These are phyloP conservation scores for Microdochium paspali DNA, from an alignment of 2,329 filamentous ascomycete species.

Conservation along the genomic window DNA sequence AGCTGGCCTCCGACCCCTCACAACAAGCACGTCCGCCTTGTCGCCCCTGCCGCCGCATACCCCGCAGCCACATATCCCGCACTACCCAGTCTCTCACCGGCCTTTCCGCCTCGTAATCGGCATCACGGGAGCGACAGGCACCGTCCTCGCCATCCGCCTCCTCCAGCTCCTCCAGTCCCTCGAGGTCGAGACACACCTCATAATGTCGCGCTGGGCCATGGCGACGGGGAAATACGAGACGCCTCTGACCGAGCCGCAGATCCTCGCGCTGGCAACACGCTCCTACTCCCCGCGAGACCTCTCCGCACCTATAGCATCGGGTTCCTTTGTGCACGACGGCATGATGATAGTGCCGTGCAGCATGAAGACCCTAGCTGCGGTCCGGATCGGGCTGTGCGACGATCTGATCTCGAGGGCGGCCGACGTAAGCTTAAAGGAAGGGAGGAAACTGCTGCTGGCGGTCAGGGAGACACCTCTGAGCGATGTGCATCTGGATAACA, in stretches of 20 bases:
- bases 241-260: conserved; percentile 22
- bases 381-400: conserved; percentile 29
- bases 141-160: conserved; percentile 29
- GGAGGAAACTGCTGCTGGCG: conserved; percentile 26
- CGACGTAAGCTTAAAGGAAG: conserved; percentile 36
- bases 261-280: conserved; percentile 26
- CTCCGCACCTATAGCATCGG: conserved; percentile 32
- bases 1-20: neutral
- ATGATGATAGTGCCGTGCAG: conserved; percentile 39
- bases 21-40: neutral
- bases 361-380: conserved; percentile 36
- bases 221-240: conserved; percentile 38
- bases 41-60: neutral
- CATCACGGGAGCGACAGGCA: conserved; percentile 40
- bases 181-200: conserved; percentile 35
- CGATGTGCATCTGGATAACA: conserved; percentile 35
- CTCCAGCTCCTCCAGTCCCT: conserved; percentile 29
- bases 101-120: conserved; percentile 28
- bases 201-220: conserved; percentile 38
- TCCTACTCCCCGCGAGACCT: conserved; percentile 31
- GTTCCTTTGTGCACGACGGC: conserved; percentile 31
- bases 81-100: neutral
- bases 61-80: conserved; percentile 9
- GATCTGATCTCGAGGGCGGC: conserved; percentile 35
- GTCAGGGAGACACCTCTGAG: conserved; percentile 35